Evolutionary conservation across 495 filamentous ascomycete genomes (phyloP).

Genomic region (Xylaria telfairii): DNA sequence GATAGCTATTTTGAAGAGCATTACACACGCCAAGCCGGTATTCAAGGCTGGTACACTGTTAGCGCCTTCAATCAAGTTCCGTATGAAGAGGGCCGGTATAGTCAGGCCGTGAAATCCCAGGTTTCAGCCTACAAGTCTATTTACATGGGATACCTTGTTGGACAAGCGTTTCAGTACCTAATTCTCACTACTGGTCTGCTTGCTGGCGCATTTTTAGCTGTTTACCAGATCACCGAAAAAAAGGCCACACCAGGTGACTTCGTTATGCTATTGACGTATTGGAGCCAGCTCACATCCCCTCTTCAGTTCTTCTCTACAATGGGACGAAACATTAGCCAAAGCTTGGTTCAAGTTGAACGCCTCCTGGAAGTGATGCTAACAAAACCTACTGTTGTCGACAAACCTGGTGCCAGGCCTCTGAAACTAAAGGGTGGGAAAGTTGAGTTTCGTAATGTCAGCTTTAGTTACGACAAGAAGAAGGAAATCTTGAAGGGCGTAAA

Average conservation of each 20-base stretch:
- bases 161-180: conserved; percentile 61
- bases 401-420: conserved; percentile 60
- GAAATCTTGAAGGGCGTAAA: conserved; percentile 68
- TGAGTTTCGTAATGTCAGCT: conserved; percentile 68
- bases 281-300: conserved; percentile 67
- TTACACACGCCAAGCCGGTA: conserved; percentile 66
- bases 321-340: conserved; percentile 62
- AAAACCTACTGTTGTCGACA: conserved; percentile 65
- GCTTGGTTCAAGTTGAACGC: conserved; percentile 73
- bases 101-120: conserved; percentile 52
- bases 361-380: conserved; percentile 74
- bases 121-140: conserved; percentile 48
- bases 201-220: conserved; percentile 68
- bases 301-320: conserved; percentile 68
- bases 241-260: conserved; percentile 69
- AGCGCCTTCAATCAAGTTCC: conserved; percentile 73
- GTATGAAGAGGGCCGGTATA: conserved; percentile 69
- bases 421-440: conserved; percentile 65
- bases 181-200: conserved; percentile 69
- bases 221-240: conserved; percentile 66
- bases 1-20: conserved; percentile 61
- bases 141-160: conserved; percentile 48
- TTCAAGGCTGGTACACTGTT: conserved; percentile 73
- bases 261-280: conserved; percentile 74
- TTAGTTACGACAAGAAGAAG: conserved; percentile 74